Evolutionary conservation across 208 protist species (phyloP), one percentile per base, ranked within the genome.

Genomic region (Leishmania mexicana): DNA sequence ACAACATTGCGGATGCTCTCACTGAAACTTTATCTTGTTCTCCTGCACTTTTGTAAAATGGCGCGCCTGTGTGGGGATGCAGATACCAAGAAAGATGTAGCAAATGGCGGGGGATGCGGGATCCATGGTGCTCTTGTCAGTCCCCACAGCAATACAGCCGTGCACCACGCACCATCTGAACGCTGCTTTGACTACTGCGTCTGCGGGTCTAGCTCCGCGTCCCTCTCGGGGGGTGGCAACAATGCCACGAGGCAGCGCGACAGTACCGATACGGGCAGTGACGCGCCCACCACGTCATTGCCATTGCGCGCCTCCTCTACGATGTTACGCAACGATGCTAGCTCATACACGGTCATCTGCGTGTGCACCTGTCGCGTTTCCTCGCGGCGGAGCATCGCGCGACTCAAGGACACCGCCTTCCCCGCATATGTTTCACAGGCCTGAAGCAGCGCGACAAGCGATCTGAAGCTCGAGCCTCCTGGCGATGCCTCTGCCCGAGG

Each of bases 341-440:
- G 78, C 65, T 94, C 93, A 76, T 94, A 93, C 28, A 96, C 70
- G 15, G 85, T 84, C 35, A 92, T 75, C 49, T 91, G 86, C 13
- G 87, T 90, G 79, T 96, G 93, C 19, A 40, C 75, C 51, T 91
- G 73, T n/a, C 88, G 89, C 5, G 51, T 76, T 45, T 81, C 75
- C 83, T 96, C 92, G 35, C 90, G 90, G 38, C 84, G 72, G 17
- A 91, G 81, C 76, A 94, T 81, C 3, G 84, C 87, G 24, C 31
- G 76, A 58, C 89, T 90, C 13, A 96, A 74, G 1, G 57, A 45
- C 73, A 58, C 28, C 28, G 83, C 78, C 24, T 83, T 86, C 45
- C 65, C 78, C 11, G 80, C 75, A 75, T 64, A 74, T 17, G 49
- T 57, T 35, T n/a, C 65, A 76, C 78, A 86, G 24, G 73, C 60